Conservation (phyloP, 2,329 filamentous ascomycete species). For the Penicillium polonicum region DNA sequence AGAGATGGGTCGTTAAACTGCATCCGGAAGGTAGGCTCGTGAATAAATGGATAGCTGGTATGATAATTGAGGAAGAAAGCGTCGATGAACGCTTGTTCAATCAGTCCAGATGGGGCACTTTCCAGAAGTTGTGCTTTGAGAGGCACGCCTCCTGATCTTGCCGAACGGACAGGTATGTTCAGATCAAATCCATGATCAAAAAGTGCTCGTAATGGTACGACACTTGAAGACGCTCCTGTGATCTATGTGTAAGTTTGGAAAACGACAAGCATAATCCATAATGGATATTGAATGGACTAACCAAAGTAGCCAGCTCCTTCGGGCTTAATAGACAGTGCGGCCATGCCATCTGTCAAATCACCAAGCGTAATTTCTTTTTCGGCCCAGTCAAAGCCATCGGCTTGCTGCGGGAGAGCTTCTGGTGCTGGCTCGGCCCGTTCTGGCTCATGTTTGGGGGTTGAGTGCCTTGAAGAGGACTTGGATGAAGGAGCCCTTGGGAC, state of each 20-base stretch:
- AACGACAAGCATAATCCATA: neutral
- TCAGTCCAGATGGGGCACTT: conserved; percentile 39
- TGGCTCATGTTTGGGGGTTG: conserved; percentile 36
- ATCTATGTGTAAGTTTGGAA: neutral
- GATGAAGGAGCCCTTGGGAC: conserved; percentile 35
- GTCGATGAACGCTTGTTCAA: conserved; percentile 45
- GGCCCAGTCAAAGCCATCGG: conserved; percentile 41
- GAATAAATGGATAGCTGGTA: conserved; percentile 48
- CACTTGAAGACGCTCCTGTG: conserved; percentile 40
- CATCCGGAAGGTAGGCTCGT: conserved; percentile 49
- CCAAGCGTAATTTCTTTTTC: conserved; percentile 41
- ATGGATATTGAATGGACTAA: conserved; percentile 10
- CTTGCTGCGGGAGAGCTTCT: conserved; percentile 46
- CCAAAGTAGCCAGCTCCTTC: conserved; percentile 44
- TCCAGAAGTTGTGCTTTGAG: conserved; percentile 41
- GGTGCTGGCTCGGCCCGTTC: conserved; percentile 39
- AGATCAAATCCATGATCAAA: conserved; percentile 42
- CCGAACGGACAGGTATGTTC: conserved; percentile 35
- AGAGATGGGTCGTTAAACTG: conserved; percentile 48
- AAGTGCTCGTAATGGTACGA: conserved; percentile 40
- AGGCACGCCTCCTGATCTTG: conserved; percentile 33
- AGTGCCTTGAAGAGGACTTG: conserved; percentile 40
- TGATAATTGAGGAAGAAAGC: conserved; percentile 51
- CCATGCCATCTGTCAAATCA: conserved; percentile 43
- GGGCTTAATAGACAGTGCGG: conserved; percentile 41